phyloP scores from a whole-genome alignment of 2,329 filamentous ascomycete species.

The Fusarium robinianum region DNA sequence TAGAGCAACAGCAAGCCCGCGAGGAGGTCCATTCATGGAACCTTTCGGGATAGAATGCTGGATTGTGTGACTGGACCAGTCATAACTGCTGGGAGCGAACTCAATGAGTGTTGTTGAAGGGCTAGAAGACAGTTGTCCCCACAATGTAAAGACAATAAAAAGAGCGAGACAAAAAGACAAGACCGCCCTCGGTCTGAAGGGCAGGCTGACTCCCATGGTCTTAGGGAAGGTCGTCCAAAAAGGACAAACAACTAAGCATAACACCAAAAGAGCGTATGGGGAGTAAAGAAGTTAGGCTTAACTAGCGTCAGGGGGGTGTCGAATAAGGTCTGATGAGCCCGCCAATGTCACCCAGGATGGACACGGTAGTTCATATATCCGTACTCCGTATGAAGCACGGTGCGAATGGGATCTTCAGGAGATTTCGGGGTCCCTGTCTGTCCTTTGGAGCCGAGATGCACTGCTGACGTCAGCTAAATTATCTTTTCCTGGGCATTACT shows the following conservation, averaged over 20 bases:
- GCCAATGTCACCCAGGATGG: no score
- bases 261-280: conserved; percentile 16
- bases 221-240: background rate
- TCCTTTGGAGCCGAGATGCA: no score
- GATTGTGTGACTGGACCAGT: conserved; percentile 26
- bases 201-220: conserved; percentile 31
- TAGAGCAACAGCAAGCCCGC: conserved; percentile 15
- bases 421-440: no score
- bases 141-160: conserved; percentile 21
- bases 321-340: conserved; percentile 3
- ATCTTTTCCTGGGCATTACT: no score
- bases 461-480: no score
- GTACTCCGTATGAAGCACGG: no score
- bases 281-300: conserved; percentile 3
- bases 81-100: conserved; percentile 31
- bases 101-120: conserved; percentile 8
- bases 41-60: conserved; percentile 14
- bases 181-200: conserved; percentile 25
- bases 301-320: background rate
- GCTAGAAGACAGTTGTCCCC: no score
- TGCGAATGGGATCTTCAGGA: no score
- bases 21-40: conserved; percentile 17
- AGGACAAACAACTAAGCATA: background rate
- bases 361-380: no score
- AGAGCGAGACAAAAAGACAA: conserved; percentile 27